Evolutionary conservation across 768 basidiomycete genomes (phyloP).

Genomic region (Chiua virens): DNA sequence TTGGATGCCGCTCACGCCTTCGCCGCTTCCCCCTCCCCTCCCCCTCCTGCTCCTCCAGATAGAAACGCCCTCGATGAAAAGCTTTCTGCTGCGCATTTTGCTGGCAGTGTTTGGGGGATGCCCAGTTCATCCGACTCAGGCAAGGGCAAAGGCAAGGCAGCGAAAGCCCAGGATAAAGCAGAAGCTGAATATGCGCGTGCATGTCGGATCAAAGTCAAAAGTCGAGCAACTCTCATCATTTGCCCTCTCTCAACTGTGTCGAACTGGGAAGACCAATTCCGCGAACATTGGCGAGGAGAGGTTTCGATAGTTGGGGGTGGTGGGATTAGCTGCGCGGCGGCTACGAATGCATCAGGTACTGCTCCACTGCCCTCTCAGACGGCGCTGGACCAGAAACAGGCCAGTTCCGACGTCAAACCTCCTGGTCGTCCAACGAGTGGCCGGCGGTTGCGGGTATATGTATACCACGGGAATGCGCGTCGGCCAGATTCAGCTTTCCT

Average conservation of each 20-base stretch:
- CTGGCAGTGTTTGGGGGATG: conserved; percentile 85
- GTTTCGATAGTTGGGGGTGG: conserved; percentile 84
- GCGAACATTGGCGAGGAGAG: conserved; percentile 93
- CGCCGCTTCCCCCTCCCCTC: conserved; percentile 53
- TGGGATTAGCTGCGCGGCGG: conserved; percentile 34
- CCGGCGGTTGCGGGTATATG: conserved; percentile 75
- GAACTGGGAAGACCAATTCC: conserved; percentile 99
- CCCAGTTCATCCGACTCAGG: conserved; percentile 46
- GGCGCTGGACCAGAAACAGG: conserved; percentile 30
- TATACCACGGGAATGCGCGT: conserved; percentile 93
- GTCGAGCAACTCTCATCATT: conserved; percentile 91
- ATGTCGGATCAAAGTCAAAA: conserved; percentile 77
- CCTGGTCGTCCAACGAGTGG: conserved; percentile 44
- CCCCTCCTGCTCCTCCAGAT: conserved; percentile 43
- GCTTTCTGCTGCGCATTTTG: conserved; percentile 59
- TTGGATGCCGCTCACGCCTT: conserved; percentile 67
- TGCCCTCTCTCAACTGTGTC: conserved; percentile 96
- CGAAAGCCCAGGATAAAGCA: conserved; percentile 64
- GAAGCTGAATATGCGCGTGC: conserved; percentile 70
- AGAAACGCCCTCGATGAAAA: conserved; percentile 28
- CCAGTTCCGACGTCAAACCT: conserved; percentile 23
- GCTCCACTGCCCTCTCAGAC: conserved; percentile 39
- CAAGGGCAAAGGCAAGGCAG: conserved; percentile 67
- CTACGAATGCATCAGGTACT: conserved; percentile 34
- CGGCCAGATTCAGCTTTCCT: conserved; percentile 84